Conservation (phyloP, 768 basidiomycete species). For the Kwoniella sp. region DNA sequence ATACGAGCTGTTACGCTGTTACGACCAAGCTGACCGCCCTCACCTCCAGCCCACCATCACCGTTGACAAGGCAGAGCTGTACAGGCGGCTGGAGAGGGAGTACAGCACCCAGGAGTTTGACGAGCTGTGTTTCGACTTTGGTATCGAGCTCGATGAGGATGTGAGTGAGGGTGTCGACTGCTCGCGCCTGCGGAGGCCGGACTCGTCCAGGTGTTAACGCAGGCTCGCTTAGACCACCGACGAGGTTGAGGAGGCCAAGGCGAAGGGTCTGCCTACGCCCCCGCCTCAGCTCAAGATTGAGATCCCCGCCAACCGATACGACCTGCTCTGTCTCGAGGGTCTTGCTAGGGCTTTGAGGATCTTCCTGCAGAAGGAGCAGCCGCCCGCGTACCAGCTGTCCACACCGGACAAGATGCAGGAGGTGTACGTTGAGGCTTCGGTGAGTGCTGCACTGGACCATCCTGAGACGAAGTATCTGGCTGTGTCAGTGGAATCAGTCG, state of each 20-base stretch:
- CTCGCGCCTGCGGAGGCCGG: no score
- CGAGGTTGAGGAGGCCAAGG: conserved; percentile 74
- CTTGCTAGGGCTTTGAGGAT: conserved; percentile 78
- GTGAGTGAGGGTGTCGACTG: conserved; percentile 58
- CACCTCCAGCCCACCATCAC: conserved; percentile 72
- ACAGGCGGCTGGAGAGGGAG: conserved; percentile 71
- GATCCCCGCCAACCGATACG: conserved; percentile 98
- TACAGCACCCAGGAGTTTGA: conserved; percentile 93
- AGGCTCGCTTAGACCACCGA: conserved; percentile 82
- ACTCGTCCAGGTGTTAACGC: no score
- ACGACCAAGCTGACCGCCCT: no score
- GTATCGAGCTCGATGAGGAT: conserved; percentile 95
- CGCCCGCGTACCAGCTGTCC: conserved; percentile 70
- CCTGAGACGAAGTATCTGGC: not conserved
- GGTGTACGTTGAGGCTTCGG: conserved; percentile 68
- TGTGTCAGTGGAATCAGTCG: not conserved
- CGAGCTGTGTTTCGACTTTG: conserved; percentile 92
- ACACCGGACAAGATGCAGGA: conserved; percentile 65
- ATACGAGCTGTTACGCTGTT: no score
- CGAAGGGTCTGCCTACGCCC: conserved; percentile 77
- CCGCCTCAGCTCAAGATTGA: conserved; percentile 96
- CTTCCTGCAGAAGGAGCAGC: conserved; percentile 66
- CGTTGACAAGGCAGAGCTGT: conserved; percentile 93
- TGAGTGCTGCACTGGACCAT: conserved; percentile 46
- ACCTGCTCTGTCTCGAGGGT: conserved; percentile 94